Percentiles rank a stretch among this genome's conserved stretches.
phyloP scores from a whole-genome alignment of 2,329 filamentous ascomycete species.

The Phialophora tarda region DNA sequence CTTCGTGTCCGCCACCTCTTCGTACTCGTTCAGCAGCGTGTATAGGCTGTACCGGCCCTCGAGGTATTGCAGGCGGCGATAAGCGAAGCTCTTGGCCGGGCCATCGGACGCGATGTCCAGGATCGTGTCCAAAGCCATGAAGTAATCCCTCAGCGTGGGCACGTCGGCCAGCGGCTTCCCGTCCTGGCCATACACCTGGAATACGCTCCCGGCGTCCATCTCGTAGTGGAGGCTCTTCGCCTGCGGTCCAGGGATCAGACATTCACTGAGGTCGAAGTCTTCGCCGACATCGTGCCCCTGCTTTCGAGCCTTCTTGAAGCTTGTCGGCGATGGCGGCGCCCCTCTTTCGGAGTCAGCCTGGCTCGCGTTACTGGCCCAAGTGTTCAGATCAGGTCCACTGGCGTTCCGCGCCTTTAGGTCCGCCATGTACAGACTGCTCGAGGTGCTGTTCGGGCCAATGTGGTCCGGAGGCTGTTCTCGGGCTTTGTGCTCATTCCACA shows the following conservation, averaged over 20 bases:
- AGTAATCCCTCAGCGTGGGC: constrained; percentile 93
- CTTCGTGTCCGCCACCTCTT: constrained; percentile 97
- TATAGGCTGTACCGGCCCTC: constrained; percentile 98
- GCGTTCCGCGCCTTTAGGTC: constrained; percentile 28
- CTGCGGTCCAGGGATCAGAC: constrained; percentile 74
- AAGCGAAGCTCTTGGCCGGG: constrained; percentile 95
- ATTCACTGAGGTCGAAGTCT: constrained; percentile 79
- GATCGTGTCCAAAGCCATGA: constrained; percentile 89
- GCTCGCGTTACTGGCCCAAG: constrained; percentile 42
- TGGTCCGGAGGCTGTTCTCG: constrained; percentile 38
- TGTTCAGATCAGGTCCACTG: constrained; percentile 22
- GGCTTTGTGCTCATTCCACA: constrained; percentile 73
- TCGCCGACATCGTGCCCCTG: constrained; percentile 88
- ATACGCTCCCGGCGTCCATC: constrained; percentile 84
- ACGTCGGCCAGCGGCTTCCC: constrained; percentile 76
- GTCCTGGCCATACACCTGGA: constrained; percentile 79
- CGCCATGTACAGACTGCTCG: constrained; percentile 41
- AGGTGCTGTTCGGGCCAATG: constrained; percentile 40
- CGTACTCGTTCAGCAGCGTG: constrained; percentile 90
- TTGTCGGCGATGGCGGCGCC: constrained; percentile 49
- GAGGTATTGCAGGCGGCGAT: constrained; percentile 89
- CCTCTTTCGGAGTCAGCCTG: constrained; percentile 40
- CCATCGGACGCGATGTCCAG: constrained; percentile 91
- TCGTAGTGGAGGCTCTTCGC: constrained; percentile 74
- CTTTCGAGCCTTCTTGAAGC: constrained; percentile 70